Base-by-base conservation (phyloP, 805 yeast genomes). In the Yamadazyma philogaea region DNA sequence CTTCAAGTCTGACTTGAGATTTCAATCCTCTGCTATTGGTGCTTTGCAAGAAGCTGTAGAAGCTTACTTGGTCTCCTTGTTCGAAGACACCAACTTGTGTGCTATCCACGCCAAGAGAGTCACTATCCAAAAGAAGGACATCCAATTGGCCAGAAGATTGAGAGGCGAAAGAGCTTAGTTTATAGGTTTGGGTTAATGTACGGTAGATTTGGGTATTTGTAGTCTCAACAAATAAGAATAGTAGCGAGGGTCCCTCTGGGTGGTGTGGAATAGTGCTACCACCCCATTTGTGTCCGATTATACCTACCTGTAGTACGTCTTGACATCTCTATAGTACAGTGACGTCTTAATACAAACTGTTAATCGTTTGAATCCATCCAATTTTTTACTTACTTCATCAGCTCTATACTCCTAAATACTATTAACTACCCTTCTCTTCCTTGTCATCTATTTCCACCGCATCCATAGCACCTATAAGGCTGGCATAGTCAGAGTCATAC, bases 41-140 rank as follows among this genome's bases (percentile, higher is more conserved):
- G 99, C 99, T 56, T 77, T 91, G 60, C 99, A 91, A 72, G 99
- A 93, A 75, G 90, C 98, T 51, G 96, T 91, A 50, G 99, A 91
- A 78, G 97, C 97, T 62, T 93, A 89, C 80, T 78, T 93, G 60
- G 96, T 91, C 42, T 87, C 96, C 48, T 74, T 91, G 62, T 93
- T 91, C 58, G 98, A 91, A 78, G 98, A 93, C 72, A 93, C 98
- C 54, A 91, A 90, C 78, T 80, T 91, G 77, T 93, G 97, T 76
- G 97, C 98, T 53, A 87, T 89, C 57, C 99, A 91, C 74, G 99
- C 98, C 62, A 91, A 93, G 83, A 85, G 99, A 76, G 98, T 91
- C 58, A 91, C 99, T 53, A 88, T 91, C 64, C 96, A 88, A 80
- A 91, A 89, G 87, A 90, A 90, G 77, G 99, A 91, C 72, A 87